Conservation (phyloP, 2,329 filamentous ascomycete species). For the Hymenoscyphus scutula region DNA sequence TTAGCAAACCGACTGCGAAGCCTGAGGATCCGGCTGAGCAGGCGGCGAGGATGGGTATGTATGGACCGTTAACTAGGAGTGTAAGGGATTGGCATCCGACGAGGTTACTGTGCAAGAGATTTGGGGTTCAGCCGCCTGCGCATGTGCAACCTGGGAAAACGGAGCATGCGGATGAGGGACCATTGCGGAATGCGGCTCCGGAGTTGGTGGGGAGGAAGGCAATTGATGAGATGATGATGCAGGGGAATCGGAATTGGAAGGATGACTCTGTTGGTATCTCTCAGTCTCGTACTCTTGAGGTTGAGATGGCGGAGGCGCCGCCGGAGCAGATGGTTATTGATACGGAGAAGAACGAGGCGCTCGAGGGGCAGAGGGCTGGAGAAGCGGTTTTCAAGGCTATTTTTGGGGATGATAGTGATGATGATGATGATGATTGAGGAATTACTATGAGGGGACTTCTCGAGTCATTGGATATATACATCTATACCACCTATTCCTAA, state of each 20-base stretch:
- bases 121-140: constrained; percentile 77
- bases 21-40: constrained; percentile 76
- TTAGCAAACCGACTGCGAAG: constrained; percentile 52
- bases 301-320: neutral
- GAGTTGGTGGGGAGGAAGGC: constrained; percentile 53
- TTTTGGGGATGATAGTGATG: constrained; percentile 83
- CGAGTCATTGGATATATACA: neutral
- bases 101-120: constrained; percentile 87
- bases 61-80: constrained; percentile 79
- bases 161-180: constrained; percentile 34
- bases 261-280: constrained; percentile 5
- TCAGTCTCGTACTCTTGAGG: neutral
- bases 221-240: constrained; percentile 54
- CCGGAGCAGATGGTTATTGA: constrained; percentile 51
- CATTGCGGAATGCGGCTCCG: constrained; percentile 28
- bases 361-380: constrained; percentile 71
- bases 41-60: constrained; percentile 89
- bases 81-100: constrained; percentile 73
- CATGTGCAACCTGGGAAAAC: constrained; percentile 58
- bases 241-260: constrained; percentile 37
- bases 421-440: constrained; percentile 37
- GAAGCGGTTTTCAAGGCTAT: constrained; percentile 88
- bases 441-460: neutral
- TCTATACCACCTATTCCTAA: neutral
- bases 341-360: constrained; percentile 71